A percentile compares a stretch with the other conserved stretches of the same genome.
phyloP scores from a whole-genome alignment of 352 stramenopile genomes.

The Pythium insidiosum region DNA sequence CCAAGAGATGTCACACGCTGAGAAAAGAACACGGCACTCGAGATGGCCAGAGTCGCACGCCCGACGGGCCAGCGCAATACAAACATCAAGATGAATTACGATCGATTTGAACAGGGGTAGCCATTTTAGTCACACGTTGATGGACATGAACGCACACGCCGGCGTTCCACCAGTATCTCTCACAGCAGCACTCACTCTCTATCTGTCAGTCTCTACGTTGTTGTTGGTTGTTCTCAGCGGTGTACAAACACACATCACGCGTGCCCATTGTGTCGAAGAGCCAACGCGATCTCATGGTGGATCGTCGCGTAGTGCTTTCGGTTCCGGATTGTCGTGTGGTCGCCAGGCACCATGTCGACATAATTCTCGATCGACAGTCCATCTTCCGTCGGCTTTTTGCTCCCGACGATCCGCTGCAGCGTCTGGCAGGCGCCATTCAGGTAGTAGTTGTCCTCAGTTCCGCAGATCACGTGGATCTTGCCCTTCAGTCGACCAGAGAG shows the following conservation, averaged over 20 bases:
- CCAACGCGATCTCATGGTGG: constrained; percentile 50
- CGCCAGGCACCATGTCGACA: constrained; percentile 56
- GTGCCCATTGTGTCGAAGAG: too few relatives aligned
- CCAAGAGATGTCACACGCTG: too few relatives aligned
- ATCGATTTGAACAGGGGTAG: too few relatives aligned
- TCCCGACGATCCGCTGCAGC: constrained; percentile 42
- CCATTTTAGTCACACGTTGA: neutral
- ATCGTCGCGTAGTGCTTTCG: constrained; percentile 52
- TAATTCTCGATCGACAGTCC: constrained; percentile 35
- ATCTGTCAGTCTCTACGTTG: too few relatives aligned
- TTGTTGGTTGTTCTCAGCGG: too few relatives aligned
- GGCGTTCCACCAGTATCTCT: neutral
- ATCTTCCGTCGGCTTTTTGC: constrained; percentile 13
- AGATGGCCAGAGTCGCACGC: neutral
- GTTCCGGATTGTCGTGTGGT: constrained; percentile 66
- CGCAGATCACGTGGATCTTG: constrained; percentile 72
- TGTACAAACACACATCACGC: too few relatives aligned
- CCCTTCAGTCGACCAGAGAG: constrained; percentile 33
- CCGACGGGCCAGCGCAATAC: too few relatives aligned
- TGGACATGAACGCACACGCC: neutral
- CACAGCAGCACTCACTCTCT: too few relatives aligned
- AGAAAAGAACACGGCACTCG: too few relatives aligned
- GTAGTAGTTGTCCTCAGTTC: constrained; percentile 71
- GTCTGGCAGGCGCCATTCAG: constrained; percentile 55
- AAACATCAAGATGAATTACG: too few relatives aligned